A percentile compares a stretch with the other conserved stretches of the same genome.
These are phyloP conservation scores for Russula lepida DNA, from an alignment of 768 basidiomycete genomes.

Conservation along the genomic window DNA sequence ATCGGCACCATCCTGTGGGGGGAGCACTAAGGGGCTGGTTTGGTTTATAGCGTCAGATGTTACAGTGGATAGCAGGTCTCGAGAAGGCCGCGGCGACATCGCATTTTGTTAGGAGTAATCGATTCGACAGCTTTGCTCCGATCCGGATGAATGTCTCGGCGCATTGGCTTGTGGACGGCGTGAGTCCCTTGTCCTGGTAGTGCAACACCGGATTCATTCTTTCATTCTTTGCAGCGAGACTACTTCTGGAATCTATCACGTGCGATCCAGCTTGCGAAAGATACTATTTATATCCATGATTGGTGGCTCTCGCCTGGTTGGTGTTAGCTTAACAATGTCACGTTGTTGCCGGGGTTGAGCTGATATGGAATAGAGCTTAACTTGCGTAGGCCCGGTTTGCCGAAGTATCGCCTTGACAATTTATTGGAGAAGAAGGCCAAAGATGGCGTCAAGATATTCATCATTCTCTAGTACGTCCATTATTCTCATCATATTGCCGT, in stretches of 20 bases:
- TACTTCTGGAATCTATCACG: conserved; percentile 97
- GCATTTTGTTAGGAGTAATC: conserved; percentile 69
- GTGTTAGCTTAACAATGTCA: not conserved
- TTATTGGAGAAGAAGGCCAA: conserved; percentile 85
- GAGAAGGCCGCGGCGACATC: conserved; percentile 70
- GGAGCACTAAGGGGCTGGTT: not conserved
- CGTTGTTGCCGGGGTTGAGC: not conserved
- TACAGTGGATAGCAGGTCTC: conserved; percentile 91
- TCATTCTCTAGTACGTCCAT: conserved; percentile 78
- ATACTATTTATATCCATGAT: conserved; percentile 90
- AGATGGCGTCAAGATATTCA: conserved; percentile 91
- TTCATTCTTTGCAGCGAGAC: conserved; percentile 53
- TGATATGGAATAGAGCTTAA: conserved; percentile 52
- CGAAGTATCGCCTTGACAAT: conserved; percentile 78
- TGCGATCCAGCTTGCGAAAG: conserved; percentile 82
- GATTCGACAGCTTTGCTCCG: conserved; percentile 94
- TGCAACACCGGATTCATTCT: not conserved
- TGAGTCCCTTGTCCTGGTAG: conserved; percentile 33
- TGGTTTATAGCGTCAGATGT: conserved; percentile 72
- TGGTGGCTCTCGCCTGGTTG: conserved; percentile 94
- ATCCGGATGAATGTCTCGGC: conserved; percentile 88
- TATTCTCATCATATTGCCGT: not conserved
- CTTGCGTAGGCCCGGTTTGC: conserved; percentile 76
- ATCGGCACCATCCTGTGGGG: not conserved
- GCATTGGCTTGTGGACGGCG: conserved; percentile 97